Base-by-base conservation (phyloP, 768 basidiomycete species). In the Calocybe cyanea region DNA sequence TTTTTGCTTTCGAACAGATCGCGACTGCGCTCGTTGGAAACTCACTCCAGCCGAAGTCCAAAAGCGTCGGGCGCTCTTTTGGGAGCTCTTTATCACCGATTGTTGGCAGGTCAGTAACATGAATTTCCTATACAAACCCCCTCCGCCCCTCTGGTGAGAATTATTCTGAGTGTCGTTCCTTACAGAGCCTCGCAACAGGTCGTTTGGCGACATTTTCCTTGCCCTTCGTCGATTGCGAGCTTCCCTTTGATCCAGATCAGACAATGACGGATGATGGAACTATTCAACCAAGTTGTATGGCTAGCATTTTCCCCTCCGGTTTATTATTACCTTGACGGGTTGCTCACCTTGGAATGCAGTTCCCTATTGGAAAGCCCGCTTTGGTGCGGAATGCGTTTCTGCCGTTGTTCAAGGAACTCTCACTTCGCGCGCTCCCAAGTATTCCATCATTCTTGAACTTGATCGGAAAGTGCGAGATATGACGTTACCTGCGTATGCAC, bases 31-130 rank as follows among this genome's bases (percentile, higher is more conserved):
- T 4, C 71, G 85, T 23, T 87, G 83, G 82, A 75, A 78, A 30
- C 60, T 87, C 15, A 52, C 76, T 4, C 72, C 73, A 2, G 68
- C 72, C 1, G 84, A 84, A 55, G 80, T 85, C 4, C 83, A 87
- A 64, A 85, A 85, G 59, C 75, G 85, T 3, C 74, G 84, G 23
- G 75, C 80, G 1, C 59, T 86, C 18, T 86, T 86, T 54, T 86
- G 85, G 85, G 84, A 87, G 49, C 49, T 86, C 21, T 85, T 83
- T 53, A 81, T 85, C 51, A 82, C 83, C 0, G 84, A 86, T 58
- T 79, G 80, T 49, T 86, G 83, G 82, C 82, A 83, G 73, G 85
- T 83, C 48, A 13, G 72, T 54, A 18, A 30, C 36, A 6, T 14
- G 33, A 14, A n/a, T n/a, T n/a, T n/a, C n/a, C n/a, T n/a, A n/a